Evolutionary conservation across 2,329 filamentous ascomycete genomes (phyloP).

Genomic region (Fusarium chaquense): DNA sequence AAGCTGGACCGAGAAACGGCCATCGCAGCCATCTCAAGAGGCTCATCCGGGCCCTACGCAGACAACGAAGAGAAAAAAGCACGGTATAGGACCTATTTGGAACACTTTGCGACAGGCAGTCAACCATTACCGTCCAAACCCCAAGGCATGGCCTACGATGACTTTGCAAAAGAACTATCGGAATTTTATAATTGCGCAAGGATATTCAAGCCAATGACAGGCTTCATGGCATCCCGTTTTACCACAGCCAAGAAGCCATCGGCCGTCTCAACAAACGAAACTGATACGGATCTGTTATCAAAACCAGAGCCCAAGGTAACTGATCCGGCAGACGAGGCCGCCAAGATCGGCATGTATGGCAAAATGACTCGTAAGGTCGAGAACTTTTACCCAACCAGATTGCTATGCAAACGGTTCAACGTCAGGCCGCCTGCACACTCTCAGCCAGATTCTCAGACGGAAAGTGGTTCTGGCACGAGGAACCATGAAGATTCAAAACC

Average conservation of each 20-base stretch:
- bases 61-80: slow-evolving; percentile 82
- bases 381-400: slow-evolving; percentile 81
- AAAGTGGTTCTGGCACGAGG: slow-evolving; percentile 34
- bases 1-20: slow-evolving; percentile 75
- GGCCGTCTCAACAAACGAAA: slow-evolving; percentile 40
- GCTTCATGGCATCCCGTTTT: slow-evolving; percentile 93
- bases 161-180: slow-evolving; percentile 82
- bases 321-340: slow-evolving; percentile 87
- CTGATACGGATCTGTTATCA: slow-evolving; percentile 45
- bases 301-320: slow-evolving; percentile 51
- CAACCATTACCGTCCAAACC: slow-evolving; percentile 64
- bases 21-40: slow-evolving; percentile 74
- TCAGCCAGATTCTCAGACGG: slow-evolving; percentile 62
- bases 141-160: slow-evolving; percentile 66
- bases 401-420: slow-evolving; percentile 96
- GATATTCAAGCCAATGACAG: slow-evolving; percentile 92
- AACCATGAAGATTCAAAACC: slow-evolving; percentile 20
- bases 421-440: slow-evolving; percentile 81
- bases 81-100: slow-evolving; percentile 86
- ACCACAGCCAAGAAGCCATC: slow-evolving; percentile 73
- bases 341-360: slow-evolving; percentile 92
- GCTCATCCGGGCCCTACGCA: slow-evolving; percentile 78
- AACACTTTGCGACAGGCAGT: slow-evolving; percentile 70
- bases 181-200: slow-evolving; percentile 76
- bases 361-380: slow-evolving; percentile 79